Conservation (phyloP, 257 asterid genomes). For the Nicotiana attenuata region DNA sequence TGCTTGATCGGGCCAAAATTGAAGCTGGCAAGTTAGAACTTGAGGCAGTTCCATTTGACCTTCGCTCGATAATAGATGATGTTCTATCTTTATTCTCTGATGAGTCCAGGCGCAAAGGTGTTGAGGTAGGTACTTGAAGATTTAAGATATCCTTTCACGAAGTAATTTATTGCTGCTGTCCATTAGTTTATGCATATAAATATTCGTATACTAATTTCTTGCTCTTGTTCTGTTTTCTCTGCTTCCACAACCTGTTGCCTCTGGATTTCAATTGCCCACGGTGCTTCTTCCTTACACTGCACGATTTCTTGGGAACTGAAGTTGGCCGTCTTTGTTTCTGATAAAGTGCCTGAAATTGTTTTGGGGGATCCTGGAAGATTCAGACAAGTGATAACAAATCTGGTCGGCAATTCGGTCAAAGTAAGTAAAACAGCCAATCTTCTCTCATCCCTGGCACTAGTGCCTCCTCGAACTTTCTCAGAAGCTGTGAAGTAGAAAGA, state of each 20-base stretch:
- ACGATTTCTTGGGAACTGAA: conserved; percentile 33
- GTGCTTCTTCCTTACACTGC: not conserved
- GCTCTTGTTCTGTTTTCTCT: not conserved
- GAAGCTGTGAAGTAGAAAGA: not conserved
- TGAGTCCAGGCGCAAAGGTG: conserved; percentile 73
- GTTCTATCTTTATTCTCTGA: conserved; percentile 84
- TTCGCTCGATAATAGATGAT: conserved; percentile 73
- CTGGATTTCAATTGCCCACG: not conserved
- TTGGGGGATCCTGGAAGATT: conserved; percentile 95
- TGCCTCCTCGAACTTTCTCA: not conserved
- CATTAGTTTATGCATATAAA: not conserved
- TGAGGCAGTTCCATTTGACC: conserved; percentile 74
- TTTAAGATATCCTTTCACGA: not conserved
- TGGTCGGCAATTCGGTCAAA: conserved; percentile 92
- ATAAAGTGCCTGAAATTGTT: conserved; percentile 75
- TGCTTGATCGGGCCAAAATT: conserved; percentile 88
- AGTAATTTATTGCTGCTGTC: not conserved
- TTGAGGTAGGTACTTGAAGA: conserved; percentile 50
- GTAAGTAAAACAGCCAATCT: conserved; percentile 37
- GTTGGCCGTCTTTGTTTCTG: conserved; percentile 92
- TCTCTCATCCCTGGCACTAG: conserved; percentile 4
- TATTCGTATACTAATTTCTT: conserved; percentile 6
- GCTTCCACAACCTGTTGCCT: not conserved
- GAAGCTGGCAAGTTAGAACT: conserved; percentile 88
- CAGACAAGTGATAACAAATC: conserved; percentile 88